Evolutionary conservation across 1,284 basidiomycete species (phyloP).

Genomic region (Malassezia pachydermatis): DNA sequence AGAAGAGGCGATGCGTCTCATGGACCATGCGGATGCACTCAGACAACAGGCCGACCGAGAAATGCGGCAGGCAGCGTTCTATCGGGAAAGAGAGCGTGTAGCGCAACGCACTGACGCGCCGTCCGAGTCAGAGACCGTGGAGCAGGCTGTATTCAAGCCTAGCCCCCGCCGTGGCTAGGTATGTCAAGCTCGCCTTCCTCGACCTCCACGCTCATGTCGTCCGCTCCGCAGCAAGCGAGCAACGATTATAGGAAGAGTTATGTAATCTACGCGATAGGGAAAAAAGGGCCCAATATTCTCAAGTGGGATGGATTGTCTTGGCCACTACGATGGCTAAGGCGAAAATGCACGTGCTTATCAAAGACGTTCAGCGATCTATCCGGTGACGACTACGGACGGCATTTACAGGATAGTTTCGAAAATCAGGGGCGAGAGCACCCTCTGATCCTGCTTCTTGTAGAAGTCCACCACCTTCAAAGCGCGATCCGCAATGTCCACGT

Average conservation of each 20-base stretch:
- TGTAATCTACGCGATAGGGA: not conserved
- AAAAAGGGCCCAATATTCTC: not conserved
- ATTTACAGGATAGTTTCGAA: no score
- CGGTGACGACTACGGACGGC: no score
- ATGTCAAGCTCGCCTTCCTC: no score
- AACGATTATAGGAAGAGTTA: not conserved
- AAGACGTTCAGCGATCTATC: no score
- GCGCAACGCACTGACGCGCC: no score
- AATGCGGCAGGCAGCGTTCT: not conserved
- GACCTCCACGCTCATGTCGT: not conserved
- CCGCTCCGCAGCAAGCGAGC: slow-evolving; percentile 2
- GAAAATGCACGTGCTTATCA: no score
- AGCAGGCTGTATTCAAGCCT: not conserved
- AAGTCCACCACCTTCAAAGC: slow-evolving; percentile 76
- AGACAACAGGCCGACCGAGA: not conserved
- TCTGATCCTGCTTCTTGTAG: slow-evolving; percentile 69
- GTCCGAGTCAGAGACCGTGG: not conserved
- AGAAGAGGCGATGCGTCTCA: not conserved
- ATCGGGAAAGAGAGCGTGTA: not conserved
- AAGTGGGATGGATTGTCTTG: no score
- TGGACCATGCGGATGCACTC: slow-evolving; percentile 9
- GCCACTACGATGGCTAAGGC: no score
- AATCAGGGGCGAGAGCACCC: slow-evolving; percentile 64
- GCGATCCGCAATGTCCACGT: slow-evolving; percentile 62
- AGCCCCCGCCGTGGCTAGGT: no score